Evolutionary conservation across 2,329 filamentous ascomycete genomes (phyloP), one percentile per base, ranked within the genome.

Genomic region (Lojkania enalia): DNA sequence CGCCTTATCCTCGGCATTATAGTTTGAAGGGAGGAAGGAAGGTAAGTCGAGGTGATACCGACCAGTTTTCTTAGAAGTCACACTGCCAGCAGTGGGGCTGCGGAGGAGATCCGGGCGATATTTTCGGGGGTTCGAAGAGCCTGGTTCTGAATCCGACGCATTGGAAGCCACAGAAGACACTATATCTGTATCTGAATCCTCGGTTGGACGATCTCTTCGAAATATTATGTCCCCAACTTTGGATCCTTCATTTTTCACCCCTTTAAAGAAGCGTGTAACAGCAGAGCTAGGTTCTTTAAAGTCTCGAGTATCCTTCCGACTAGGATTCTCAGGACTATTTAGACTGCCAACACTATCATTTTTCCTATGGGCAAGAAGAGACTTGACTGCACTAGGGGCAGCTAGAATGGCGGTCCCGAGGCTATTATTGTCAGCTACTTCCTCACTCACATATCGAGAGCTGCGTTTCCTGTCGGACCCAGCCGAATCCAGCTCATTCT

Each of bases 181-280:
- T 25, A 70, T 74, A 2, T 73, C 74, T 36, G 69, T 66, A 35
- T 78, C 75, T 44, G 71, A 73, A 52, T 73, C 71, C 11, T 71
- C 66, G 37, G 54, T 58, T 21, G 60, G 66, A 16, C 69, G 61
- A 21, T 86, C 83, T 57, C 78, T 81, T 54, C 77, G 80, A 66
- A 83, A 75, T 16, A 85, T 78, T 32, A 80, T 74, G 38, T 83
- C 81, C 13, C 81, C 80, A 23, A 85, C 77, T 57, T 79, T 81
- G 0, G 80, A 78, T 5, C 84, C 77, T 57, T 86, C 83, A 49
- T 76, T 77, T n/a, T 81, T 79, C 2, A 95, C 80, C 20, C 84
- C 85, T 70, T 90, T 92, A 70, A 96, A 86, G 36, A 96, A 85
- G 5, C 86, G 83, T 31, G 85, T 82, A 6, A 90, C 76, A 25